Percentiles rank a stretch among this genome's conserved stretches.
Evolutionary conservation across 176 grass and related monocot species (phyloP).

Genomic region (Lolium perenne): DNA sequence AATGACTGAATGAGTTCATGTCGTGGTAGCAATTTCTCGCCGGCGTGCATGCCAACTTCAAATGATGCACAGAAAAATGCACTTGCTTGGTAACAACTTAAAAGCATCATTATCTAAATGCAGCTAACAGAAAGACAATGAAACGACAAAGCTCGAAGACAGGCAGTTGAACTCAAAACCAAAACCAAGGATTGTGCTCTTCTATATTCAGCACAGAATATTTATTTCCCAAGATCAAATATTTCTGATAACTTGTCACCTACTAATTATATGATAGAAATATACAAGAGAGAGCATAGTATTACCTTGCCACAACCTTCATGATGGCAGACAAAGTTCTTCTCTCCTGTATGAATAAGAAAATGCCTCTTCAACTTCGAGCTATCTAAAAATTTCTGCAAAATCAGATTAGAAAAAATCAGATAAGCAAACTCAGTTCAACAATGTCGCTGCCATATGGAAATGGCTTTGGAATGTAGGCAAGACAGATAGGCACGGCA

Average conservation of each 20-base stretch:
- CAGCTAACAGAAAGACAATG: background rate
- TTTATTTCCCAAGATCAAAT: background rate
- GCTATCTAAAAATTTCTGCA: slow-evolving; percentile 97
- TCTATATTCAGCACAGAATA: slow-evolving; percentile 11
- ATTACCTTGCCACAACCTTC: slow-evolving; percentile 96
- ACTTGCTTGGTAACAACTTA: background rate
- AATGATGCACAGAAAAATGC: background rate
- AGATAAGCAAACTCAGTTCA: slow-evolving; percentile 36
- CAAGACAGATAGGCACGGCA: slow-evolving; percentile 24
- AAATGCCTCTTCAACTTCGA: slow-evolving; percentile 97
- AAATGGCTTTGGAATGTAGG: background rate
- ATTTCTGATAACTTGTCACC: slow-evolving; percentile 9
- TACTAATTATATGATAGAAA: slow-evolving; percentile 11
- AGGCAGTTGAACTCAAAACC: background rate
- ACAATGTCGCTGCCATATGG: background rate
- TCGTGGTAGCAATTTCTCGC: slow-evolving; percentile 1
- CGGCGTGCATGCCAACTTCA: background rate
- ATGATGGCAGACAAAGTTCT: slow-evolving; percentile 78
- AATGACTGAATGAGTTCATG: background rate
- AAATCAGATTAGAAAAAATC: slow-evolving; percentile 37
- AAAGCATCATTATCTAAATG: background rate
- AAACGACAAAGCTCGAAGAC: background rate
- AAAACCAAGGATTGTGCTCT: slow-evolving; percentile 14
- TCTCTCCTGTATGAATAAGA: slow-evolving; percentile 96
- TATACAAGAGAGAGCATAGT: background rate